These are phyloP conservation scores for Didymella sp. DNA, from an alignment of 2,329 filamentous ascomycete species.

Conservation along the genomic window DNA sequence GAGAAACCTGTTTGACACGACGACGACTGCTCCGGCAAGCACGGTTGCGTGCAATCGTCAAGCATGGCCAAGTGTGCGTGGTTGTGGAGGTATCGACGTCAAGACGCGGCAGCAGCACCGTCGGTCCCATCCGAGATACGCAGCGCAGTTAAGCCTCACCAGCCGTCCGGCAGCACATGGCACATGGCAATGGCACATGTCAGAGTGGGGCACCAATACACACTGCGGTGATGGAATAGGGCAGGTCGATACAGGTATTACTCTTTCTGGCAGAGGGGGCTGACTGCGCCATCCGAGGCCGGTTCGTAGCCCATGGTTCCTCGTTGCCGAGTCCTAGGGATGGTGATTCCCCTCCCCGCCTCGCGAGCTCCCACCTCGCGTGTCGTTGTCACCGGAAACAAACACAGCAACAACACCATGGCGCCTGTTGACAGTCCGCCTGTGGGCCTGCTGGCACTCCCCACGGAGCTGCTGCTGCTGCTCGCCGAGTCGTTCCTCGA, in stretches of 20 bases:
- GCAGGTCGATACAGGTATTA: slow-evolving; percentile 4
- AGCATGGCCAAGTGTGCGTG: slow-evolving; percentile 5
- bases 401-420: slow-evolving; percentile 3
- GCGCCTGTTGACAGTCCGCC: not conserved
- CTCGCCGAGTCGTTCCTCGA: slow-evolving; percentile 21
- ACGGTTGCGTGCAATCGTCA: slow-evolving; percentile 1
- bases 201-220: slow-evolving; percentile 15
- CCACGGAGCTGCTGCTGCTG: slow-evolving; percentile 18
- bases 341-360: slow-evolving; percentile 5
- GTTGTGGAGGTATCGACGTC: not conserved
- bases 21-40: slow-evolving; percentile 3
- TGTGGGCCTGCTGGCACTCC: slow-evolving; percentile 13
- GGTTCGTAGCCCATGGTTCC: slow-evolving; percentile 15
- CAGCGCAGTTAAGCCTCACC: slow-evolving; percentile 12
- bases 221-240: not conserved
- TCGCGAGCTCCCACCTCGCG: slow-evolving; percentile 7
- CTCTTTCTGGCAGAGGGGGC: slow-evolving; percentile 11
- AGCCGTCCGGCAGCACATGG: slow-evolving; percentile 1
- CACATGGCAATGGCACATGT: no score
- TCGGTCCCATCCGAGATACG: slow-evolving; percentile 6
- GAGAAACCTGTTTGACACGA: slow-evolving; percentile 1
- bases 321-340: slow-evolving; percentile 9
- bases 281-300: slow-evolving; percentile 18
- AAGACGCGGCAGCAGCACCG: not conserved
- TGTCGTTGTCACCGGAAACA: slow-evolving; percentile 3